Base-by-base conservation (phyloP, 371 early-diverging fungal species). In the Phascolomyces articulosus region DNA sequence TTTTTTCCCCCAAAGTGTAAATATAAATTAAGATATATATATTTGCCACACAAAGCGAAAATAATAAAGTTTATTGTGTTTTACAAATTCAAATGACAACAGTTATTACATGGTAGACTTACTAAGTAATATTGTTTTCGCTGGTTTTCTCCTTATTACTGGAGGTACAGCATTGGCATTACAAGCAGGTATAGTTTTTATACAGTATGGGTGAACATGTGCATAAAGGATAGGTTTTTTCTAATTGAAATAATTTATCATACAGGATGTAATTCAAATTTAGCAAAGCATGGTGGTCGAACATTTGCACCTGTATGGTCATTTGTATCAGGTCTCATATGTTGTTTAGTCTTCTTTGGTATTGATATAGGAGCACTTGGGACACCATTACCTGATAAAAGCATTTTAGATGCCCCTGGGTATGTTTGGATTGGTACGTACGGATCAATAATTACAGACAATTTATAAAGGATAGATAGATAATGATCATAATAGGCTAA, bases 381-480 rank as follows among this genome's bases (percentile, higher is more conserved):
- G 13, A 71, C 72, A 7, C 74, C 71, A 11, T 56, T 71, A 48
- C 77, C 77, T 13, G 40, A 64, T 54, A 23, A 31, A 23, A 34
- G n/a, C 18, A 16, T 44, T 13, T 16, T 54, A 69, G 67, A 44
- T 40, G 75, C 75, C 11, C 75, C 75, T 18, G 69, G 58, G 21
- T 75, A 72, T 49, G 72, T 67, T n/a, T 75, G 72, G 75, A 64
- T 78, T 20, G 75, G 75, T 69, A 69, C 38, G 48, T 29, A 26
- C 28, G n/a, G n/a, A n/a, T n/a, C n/a, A n/a, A n/a, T n/a, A n/a
- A n/a, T n/a, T n/a, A n/a, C n/a, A n/a, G n/a, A n/a, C n/a, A n/a
- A n/a, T n/a, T n/a, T n/a, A n/a, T n/a, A n/a, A n/a, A n/a, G n/a
- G n/a, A n/a, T n/a, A n/a, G n/a, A n/a, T n/a, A n/a, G n/a, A n/a